A percentile compares a stretch with the other conserved stretches of the same genome.
phyloP scores from a whole-genome alignment of 139 green algal genomes.

The Chlamydomonas schloesseri region DNA sequence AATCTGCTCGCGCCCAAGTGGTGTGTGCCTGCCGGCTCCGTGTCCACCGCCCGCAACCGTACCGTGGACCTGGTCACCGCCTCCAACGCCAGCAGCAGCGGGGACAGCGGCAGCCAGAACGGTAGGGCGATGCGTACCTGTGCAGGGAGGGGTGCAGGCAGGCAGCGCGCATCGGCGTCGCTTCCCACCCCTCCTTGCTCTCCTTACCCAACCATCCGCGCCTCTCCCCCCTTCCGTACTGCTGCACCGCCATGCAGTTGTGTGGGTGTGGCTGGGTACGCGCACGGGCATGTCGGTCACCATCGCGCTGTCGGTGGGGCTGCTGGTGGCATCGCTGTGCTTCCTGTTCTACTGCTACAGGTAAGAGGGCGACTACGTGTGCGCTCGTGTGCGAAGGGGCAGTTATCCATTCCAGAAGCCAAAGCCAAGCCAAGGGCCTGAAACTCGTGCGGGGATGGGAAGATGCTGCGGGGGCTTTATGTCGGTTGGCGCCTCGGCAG shows the following conservation, averaged over 20 bases:
- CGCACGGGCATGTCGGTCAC: not conserved
- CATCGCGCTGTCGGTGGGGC: not conserved
- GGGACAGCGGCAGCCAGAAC: not conserved
- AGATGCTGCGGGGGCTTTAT: too few species aligned
- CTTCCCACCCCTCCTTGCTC: not conserved
- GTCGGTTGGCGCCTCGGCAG: too few species aligned
- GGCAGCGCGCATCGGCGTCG: not conserved
- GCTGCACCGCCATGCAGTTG: not conserved
- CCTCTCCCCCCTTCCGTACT: not conserved
- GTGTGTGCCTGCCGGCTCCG: not conserved
- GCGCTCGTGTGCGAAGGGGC: too few species aligned
- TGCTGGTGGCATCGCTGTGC: not conserved
- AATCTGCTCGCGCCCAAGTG: not conserved
- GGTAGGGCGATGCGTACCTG: too few species aligned
- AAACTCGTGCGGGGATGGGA: too few species aligned
- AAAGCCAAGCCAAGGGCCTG: too few species aligned
- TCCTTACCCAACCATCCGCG: not conserved
- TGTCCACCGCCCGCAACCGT: not conserved
- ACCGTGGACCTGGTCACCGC: not conserved
- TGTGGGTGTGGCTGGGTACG: not conserved
- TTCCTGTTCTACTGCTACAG: conserved; percentile 21
- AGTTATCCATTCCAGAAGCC: too few species aligned
- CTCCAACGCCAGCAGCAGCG: not conserved
- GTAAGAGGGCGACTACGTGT: too few species aligned
- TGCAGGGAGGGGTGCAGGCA: too few species aligned